Evolutionary conservation across 805 yeast genomes (phyloP).

Genomic region (Candida pini): DNA sequence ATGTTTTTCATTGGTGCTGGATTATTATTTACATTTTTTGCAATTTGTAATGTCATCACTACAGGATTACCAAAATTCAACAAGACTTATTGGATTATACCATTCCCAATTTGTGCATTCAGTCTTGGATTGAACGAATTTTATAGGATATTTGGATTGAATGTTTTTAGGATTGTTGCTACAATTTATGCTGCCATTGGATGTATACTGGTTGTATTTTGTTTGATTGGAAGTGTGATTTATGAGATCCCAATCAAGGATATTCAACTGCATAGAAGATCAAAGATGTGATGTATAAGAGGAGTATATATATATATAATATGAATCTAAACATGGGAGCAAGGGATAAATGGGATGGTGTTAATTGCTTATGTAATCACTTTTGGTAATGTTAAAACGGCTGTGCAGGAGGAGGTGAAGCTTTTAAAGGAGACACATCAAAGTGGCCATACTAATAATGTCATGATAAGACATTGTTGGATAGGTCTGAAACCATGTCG

Average conservation of each 20-base stretch:
- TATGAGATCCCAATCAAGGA: slow-evolving; percentile 26
- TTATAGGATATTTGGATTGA: slow-evolving; percentile 37
- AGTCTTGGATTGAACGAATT: slow-evolving; percentile 52
- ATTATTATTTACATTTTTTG: slow-evolving; percentile 36
- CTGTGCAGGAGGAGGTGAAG: no score
- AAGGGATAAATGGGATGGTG: no score
- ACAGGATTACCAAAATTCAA: slow-evolving; percentile 32
- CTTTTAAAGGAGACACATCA: no score
- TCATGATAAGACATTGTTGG: no score
- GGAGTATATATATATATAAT: no score
- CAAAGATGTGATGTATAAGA: no score
- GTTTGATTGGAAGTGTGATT: slow-evolving; percentile 31
- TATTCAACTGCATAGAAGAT: slow-evolving; percentile 1
- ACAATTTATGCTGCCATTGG: slow-evolving; percentile 53
- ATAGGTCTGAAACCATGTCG: no score
- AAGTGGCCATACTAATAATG: no score
- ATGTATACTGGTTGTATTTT: slow-evolving; percentile 35
- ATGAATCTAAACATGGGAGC: no score
- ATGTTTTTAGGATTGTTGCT: slow-evolving; percentile 55
- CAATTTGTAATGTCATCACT: slow-evolving; percentile 29
- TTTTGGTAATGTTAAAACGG: no score
- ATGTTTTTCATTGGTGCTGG: slow-evolving; percentile 18
- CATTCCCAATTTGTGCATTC: slow-evolving; percentile 84
- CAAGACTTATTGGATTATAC: slow-evolving; percentile 68
- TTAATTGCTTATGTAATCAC: no score